Conservation (phyloP, 202 grass and related monocot genomes). For the Cymbopogon flexuosus region DNA sequence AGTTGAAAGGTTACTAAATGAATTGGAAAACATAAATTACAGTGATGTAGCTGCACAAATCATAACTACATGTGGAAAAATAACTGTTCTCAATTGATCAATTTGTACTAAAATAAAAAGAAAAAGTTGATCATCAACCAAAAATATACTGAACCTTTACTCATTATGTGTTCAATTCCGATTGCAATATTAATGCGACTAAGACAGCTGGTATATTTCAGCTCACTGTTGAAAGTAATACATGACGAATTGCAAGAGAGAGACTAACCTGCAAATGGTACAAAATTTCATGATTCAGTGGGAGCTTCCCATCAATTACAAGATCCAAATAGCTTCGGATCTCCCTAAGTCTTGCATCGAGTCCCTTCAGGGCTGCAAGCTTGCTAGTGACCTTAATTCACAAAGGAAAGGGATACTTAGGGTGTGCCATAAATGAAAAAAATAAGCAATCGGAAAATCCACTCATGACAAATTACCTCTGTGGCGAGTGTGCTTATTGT, state of each 20-base stretch:
- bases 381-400: conserved; percentile 75
- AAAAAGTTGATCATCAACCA: not conserved
- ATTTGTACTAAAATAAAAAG: not conserved
- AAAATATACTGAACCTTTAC: not conserved
- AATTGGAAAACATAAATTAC: no score
- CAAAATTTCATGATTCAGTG: conserved; percentile 93
- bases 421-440: not conserved
- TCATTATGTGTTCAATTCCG: not conserved
- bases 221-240: not conserved
- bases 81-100: not conserved
- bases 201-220: not conserved
- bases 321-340: conserved; percentile 84
- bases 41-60: no score
- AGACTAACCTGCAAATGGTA: conserved; percentile 90
- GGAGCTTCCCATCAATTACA: conserved; percentile 88
- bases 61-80: not conserved
- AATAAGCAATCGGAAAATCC: not conserved
- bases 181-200: not conserved
- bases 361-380: conserved; percentile 79
- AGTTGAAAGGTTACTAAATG: no score
- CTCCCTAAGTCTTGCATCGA: conserved; percentile 83
- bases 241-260: not conserved
- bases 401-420: conserved; percentile 15
- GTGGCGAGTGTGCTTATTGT: conserved; percentile 93
- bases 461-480: conserved; percentile 52